Conservation (phyloP, 2,329 filamentous ascomycete genomes). For the Chrysoporthe deuterocubensis region DNA sequence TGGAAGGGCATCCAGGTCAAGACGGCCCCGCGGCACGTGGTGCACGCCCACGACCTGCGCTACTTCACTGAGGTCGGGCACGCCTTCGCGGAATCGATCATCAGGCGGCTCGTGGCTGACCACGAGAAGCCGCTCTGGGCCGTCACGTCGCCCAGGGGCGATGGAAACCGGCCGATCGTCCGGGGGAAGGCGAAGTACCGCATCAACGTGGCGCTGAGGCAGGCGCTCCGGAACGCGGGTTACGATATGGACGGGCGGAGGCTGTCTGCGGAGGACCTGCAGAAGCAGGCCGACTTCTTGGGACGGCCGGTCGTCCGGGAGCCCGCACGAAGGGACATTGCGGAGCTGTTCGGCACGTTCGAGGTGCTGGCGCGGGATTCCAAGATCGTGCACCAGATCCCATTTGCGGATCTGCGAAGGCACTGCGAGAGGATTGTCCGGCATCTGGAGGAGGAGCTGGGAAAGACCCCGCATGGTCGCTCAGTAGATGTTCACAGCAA, state of each 20-base stretch:
- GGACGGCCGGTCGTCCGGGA: neutral
- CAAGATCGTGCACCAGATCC: constrained; percentile 10
- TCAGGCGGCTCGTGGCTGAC: constrained; percentile 17
- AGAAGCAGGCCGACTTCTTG: neutral
- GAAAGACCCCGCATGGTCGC: neutral
- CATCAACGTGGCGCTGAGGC: constrained; percentile 29
- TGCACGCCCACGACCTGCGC: constrained; percentile 4
- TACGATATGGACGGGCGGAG: constrained; percentile 32
- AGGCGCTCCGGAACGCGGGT: constrained; percentile 32
- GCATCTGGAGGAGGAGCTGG: constrained; percentile 25
- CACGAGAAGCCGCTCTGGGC: constrained; percentile 22
- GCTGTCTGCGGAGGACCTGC: neutral
- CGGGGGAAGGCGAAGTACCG: constrained; percentile 21
- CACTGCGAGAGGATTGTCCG: constrained; percentile 25
- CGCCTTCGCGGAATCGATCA: constrained; percentile 17
- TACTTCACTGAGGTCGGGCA: constrained; percentile 15
- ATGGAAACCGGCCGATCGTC: constrained; percentile 6
- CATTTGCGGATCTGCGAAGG: constrained; percentile 19
- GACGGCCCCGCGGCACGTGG: constrained; percentile 8
- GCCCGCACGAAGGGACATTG: neutral
- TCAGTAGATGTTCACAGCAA: neutral
- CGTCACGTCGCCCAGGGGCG: neutral
- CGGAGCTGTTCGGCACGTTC: constrained; percentile 31
- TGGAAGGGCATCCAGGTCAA: neutral
- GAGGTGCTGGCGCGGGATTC: constrained; percentile 22